Base-by-base conservation (phyloP, 2,329 filamentous ascomycete species). In the Penicillium polonicum region DNA sequence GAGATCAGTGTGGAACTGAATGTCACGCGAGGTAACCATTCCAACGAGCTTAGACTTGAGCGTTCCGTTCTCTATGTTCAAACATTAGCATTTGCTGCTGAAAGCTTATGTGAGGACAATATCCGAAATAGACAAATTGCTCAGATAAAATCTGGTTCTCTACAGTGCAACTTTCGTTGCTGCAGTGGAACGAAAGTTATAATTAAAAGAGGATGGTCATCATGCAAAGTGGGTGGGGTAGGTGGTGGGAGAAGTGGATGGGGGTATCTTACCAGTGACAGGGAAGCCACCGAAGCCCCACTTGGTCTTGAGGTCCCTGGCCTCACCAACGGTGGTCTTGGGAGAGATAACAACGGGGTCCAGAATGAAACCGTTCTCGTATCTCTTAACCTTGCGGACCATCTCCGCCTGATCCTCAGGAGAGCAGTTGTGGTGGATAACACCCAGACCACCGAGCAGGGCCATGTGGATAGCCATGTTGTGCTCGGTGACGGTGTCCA, bases 121-220 rank as follows among this genome's bases (percentile, higher is more conserved):
- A 57, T 51, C 41, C 41, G 21, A 48, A 53, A 55, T 50, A 55
- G 45, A 29, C 50, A 59, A 52, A 52, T 42, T 65, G 67, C 64
- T 84, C 82, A 84, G 79, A 78, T 75, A 74, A 77, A 76, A 76
- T 76, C 72, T 56, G 73, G 79, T 78, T 82, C 79, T 96, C 92
- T 91, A 85, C 92, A 96, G 82, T 84, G 91, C 90, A 85, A 84
- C 74, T 87, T 81, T 84, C 83, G 88, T 90, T 89, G 85, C 88
- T 95, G 84, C 91, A 91, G 94, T 93, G 93, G 94, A 99, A 99
- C 94, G 94, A 99, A 99, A 99, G 94, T 97, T 97, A 97, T 89
- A 85, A 81, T 74, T 70, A 71, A 80, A 79, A 82, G 77, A 77
- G 83, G 82, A 57, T 77, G 74, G 85, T 83, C 85, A 83, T 91